Percentiles rank a stretch among this genome's conserved stretches.
phyloP scores from a whole-genome alignment of 2,329 filamentous ascomycete species.

The Pseudocercospora vitis region DNA sequence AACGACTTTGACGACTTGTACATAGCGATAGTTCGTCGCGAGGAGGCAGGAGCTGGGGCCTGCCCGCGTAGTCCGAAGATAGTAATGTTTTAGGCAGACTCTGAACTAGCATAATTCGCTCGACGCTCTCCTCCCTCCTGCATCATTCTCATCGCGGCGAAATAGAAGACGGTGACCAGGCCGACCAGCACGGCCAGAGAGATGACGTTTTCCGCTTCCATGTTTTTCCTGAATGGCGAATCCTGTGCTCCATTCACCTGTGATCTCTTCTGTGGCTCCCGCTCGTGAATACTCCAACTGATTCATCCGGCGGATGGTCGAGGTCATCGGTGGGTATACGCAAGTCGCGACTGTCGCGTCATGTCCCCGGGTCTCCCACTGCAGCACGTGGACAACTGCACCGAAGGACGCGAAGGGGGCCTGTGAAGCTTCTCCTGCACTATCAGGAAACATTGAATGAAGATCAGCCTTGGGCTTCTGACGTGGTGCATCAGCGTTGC shows the following conservation, averaged over 20 bases:
- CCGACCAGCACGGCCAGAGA: slow-evolving; percentile 15
- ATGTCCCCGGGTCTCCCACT: too few relatives aligned
- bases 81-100: slow-evolving; percentile 16
- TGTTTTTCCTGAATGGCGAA: not conserved
- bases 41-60: not conserved
- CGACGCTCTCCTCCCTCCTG: slow-evolving; percentile 15
- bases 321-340: not conserved
- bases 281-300: too few relatives aligned
- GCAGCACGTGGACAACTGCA: not conserved
- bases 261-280: too few relatives aligned
- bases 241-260: not conserved
- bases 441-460: slow-evolving; percentile 3
- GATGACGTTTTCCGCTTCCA: slow-evolving; percentile 1
- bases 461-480: slow-evolving; percentile 5
- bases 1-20: slow-evolving; percentile 5
- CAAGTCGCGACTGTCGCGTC: too few relatives aligned
- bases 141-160: slow-evolving; percentile 18
- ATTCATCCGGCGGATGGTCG: too few relatives aligned
- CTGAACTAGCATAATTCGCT: slow-evolving; percentile 11
- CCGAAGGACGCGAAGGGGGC: too few relatives aligned
- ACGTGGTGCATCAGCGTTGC: too few relatives aligned
- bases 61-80: slow-evolving; percentile 2
- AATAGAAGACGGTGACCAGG: slow-evolving; percentile 25
- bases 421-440: slow-evolving; percentile 3
- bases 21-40: not conserved